Evolutionary conservation across 2,329 filamentous ascomycete species (phyloP).

Genomic region (Echinosphaeria canescens): DNA sequence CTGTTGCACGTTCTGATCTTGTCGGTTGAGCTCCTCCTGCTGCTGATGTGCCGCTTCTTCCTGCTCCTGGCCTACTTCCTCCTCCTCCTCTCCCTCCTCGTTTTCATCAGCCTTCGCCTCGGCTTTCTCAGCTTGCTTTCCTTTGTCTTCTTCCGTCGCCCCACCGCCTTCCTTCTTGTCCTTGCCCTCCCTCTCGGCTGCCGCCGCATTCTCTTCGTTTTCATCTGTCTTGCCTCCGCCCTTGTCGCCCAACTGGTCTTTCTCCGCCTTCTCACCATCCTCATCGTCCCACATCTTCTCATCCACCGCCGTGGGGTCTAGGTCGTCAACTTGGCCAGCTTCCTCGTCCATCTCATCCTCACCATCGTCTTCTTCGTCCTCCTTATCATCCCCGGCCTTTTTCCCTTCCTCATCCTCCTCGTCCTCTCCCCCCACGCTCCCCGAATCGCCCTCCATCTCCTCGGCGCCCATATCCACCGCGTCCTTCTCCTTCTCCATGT

Average conservation of each 20-base stretch:
- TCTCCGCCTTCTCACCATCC: conserved; percentile 58
- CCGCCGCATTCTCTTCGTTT: conserved; percentile 31
- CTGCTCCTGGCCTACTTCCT: conserved; percentile 37
- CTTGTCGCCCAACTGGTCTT: conserved; percentile 58
- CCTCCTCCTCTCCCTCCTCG: conserved; percentile 22
- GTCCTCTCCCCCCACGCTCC: conserved; percentile 37
- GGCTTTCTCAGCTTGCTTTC: conserved; percentile 18
- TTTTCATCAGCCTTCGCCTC: conserved; percentile 15
- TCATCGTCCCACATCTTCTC: conserved; percentile 98
- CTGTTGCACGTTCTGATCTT: conserved; percentile 60
- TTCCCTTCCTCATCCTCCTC: conserved; percentile 37
- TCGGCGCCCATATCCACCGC: conserved; percentile 85
- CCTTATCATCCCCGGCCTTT: conserved; percentile 38
- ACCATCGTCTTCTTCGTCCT: conserved; percentile 36
- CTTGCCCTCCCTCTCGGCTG: conserved; percentile 36
- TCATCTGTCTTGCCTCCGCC: conserved; percentile 46
- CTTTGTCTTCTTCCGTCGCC: conserved; percentile 20
- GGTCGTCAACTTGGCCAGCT: conserved; percentile 72
- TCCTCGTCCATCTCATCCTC: conserved; percentile 75
- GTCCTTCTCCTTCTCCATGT: conserved; percentile 63
- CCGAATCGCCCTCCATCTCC: conserved; percentile 73
- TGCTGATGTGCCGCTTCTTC: conserved; percentile 33
- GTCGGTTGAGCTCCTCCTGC: conserved; percentile 32
- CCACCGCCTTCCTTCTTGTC: conserved; percentile 16
- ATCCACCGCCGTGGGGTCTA: conserved; percentile 77